A percentile compares a stretch with the other conserved stretches of the same genome.
These are phyloP conservation scores for Stachybotrys echinatus DNA, from an alignment of 2,329 filamentous ascomycete genomes.

Conservation along the genomic window DNA sequence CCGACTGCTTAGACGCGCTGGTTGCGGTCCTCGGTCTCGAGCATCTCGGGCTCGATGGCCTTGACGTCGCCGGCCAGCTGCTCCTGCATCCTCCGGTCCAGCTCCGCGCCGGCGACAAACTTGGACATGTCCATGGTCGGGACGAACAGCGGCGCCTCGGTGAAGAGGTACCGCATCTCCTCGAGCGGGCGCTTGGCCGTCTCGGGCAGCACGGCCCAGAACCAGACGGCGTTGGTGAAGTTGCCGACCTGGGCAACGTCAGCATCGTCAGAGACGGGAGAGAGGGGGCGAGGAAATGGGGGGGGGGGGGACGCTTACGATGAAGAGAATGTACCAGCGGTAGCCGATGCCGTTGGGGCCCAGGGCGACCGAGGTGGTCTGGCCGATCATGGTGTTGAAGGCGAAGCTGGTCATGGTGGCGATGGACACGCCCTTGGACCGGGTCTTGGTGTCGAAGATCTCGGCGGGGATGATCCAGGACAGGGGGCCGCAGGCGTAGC, in stretches of 20 bases:
- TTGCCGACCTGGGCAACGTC: constrained; percentile 46
- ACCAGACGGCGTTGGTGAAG: constrained; percentile 41
- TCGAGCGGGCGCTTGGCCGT: constrained; percentile 60
- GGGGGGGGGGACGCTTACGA: constrained; percentile 17
- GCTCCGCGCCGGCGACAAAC: constrained; percentile 36
- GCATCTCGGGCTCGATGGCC: neutral
- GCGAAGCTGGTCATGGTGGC: constrained; percentile 69
- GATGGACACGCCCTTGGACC: constrained; percentile 69
- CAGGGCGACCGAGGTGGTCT: constrained; percentile 53
- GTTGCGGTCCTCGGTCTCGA: too few relatives aligned
- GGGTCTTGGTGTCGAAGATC: constrained; percentile 72
- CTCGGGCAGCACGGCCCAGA: constrained; percentile 63
- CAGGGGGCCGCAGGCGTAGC: constrained; percentile 63
- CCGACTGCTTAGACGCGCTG: too few relatives aligned
- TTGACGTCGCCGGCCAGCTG: constrained; percentile 29
- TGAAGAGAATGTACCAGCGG: constrained; percentile 42
- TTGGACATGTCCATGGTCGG: constrained; percentile 45
- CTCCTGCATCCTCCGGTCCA: constrained; percentile 52
- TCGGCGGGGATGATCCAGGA: constrained; percentile 59
- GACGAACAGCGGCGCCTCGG: constrained; percentile 59
- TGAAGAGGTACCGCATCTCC: constrained; percentile 64
- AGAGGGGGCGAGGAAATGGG: neutral
- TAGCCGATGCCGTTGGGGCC: constrained; percentile 36
- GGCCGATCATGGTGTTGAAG: constrained; percentile 71
- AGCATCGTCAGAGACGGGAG: neutral